Base-by-base conservation (phyloP, 805 yeast genomes). In the Wickerhamiella sorbophila region DNA sequence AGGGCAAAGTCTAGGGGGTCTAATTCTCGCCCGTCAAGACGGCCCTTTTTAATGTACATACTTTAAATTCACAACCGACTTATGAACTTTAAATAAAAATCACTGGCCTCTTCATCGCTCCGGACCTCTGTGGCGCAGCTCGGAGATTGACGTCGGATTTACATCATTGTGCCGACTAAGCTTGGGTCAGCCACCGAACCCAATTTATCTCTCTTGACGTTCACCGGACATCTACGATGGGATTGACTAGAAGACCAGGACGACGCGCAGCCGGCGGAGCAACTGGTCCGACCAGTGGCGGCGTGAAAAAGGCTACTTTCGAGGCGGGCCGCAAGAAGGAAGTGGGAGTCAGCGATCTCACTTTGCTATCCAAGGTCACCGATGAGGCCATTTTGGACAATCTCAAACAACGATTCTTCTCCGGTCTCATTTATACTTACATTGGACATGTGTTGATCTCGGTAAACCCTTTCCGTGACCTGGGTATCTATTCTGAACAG, bases 311-410 rank as follows among this genome's bases (percentile, higher is more conserved):
- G 66, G 96, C 96, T 12, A 80, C 85, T 39, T 91, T 86, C 58
- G 97, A 91, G 52, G 62, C 79, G 27, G 66, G 76, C 41, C 86
- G 86, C 65, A 84, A 84, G 70, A 84, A 86, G 60, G 97, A 91
- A 62, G 97, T 91, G n/a, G 99, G 99, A 41, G 96, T 91, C 6
- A 79, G 94, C 34, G 99, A 91, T 62, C 68, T 91, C 55, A 91
- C 99, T 1, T 65, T 91, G 41, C 69, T 91, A 47, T 79, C 94
- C 21, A 81, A 79, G 46, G 88, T 91, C 54, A 71, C 91, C 36
- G 96, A 91, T 59, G 94, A 85, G 44, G 71, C 94, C 33, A 91
- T 91, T 65, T 85, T 86, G 57, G 94, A 87, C 16, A 91, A 91
- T 61, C 66, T 91, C 50, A 75, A 84, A 56, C 84, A 85, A 58